These are phyloP conservation scores for Ceratocystis destructans DNA, from an alignment of 2,329 filamentous ascomycete genomes.

Conservation along the genomic window DNA sequence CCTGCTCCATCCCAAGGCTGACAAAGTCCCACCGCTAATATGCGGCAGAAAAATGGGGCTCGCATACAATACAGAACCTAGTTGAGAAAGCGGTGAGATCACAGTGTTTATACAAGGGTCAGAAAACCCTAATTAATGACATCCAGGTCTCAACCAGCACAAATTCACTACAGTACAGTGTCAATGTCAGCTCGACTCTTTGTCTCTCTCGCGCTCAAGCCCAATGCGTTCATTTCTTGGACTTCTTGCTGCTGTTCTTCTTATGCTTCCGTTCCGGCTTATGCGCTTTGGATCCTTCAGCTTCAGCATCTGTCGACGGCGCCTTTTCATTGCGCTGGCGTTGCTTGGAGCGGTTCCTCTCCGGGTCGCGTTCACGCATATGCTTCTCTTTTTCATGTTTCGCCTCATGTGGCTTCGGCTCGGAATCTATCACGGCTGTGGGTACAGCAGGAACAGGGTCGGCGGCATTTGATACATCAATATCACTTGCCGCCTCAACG, in stretches of 20 bases:
- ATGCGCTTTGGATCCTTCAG: background rate
- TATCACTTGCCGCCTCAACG: background rate
- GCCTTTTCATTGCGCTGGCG: background rate
- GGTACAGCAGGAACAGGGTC: background rate
- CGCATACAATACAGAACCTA: too few relatives aligned
- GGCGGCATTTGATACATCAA: background rate
- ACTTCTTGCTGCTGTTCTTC: constrained; percentile 12
- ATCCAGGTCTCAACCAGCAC: background rate
- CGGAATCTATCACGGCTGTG: background rate
- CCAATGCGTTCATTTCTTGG: background rate
- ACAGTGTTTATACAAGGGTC: background rate
- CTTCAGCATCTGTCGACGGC: background rate
- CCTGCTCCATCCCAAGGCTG: background rate
- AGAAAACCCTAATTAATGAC: background rate
- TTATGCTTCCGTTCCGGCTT: constrained; percentile 7
- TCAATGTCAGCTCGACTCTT: background rate
- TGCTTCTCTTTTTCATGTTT: constrained; percentile 16
- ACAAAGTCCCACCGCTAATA: background rate
- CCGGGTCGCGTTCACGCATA: constrained; percentile 10
- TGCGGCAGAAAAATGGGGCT: background rate
- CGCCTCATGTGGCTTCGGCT: background rate
- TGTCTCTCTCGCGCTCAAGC: background rate
- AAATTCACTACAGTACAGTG: background rate
- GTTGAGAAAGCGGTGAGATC: too few relatives aligned
- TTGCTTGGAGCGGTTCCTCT: constrained; percentile 7